Evolutionary conservation across 2,329 filamentous ascomycete genomes (phyloP).

Genomic region (Dothistroma pini): DNA sequence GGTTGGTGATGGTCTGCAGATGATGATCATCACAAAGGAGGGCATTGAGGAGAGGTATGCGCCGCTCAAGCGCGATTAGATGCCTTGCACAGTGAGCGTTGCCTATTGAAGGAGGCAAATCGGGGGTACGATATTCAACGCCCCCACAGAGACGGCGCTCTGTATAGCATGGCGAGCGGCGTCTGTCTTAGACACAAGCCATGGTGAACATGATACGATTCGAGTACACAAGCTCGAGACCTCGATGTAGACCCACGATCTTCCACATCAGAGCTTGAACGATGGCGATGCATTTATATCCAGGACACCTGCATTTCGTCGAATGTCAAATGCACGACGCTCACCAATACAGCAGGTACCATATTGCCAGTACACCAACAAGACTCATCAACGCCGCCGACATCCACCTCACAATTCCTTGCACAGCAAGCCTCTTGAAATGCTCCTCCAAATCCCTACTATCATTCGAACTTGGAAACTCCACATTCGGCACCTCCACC

Average conservation of each 20-base stretch:
- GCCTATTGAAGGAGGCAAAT: neutral
- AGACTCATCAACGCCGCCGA: neutral
- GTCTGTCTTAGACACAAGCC: neutral
- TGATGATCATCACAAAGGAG: constrained; percentile 84
- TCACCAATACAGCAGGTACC: neutral
- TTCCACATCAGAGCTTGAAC: no score
- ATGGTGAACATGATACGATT: neutral
- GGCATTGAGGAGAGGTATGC: constrained; percentile 83
- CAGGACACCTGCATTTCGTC: no score
- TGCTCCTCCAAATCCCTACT: constrained; percentile 3
- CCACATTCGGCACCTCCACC: constrained; percentile 17
- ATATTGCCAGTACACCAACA: neutral
- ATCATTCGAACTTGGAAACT: constrained; percentile 18
- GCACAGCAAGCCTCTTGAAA: constrained; percentile 4
- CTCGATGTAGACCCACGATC: neutral
- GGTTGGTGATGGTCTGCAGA: constrained; percentile 93
- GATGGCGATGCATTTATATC: no score
- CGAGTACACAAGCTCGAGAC: neutral
- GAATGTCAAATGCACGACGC: neutral
- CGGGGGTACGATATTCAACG: constrained; percentile 15
- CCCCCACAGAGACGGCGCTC: neutral
- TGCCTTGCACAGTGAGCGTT: neutral
- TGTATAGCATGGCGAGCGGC: constrained; percentile 18
- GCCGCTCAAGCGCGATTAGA: constrained; percentile 82
- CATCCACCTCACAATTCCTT: constrained; percentile 4